Percentiles rank a stretch among this genome's conserved stretches.
phyloP scores from a whole-genome alignment of 768 basidiomycete genomes.

The Tephrocybe sp. region DNA sequence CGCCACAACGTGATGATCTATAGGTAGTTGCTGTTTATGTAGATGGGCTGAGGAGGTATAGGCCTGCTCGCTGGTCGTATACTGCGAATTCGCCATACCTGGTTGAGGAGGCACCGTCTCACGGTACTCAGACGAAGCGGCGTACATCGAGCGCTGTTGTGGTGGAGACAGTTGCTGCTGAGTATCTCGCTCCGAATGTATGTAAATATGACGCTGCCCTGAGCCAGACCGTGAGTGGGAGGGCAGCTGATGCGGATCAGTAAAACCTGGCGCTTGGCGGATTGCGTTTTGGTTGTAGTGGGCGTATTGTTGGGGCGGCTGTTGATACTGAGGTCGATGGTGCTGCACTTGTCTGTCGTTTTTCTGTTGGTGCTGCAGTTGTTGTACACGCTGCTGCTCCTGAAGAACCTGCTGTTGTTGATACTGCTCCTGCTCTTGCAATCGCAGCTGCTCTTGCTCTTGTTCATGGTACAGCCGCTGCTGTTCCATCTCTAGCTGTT shows the following conservation, averaged over 20 bases:
- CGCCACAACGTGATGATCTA: background rate
- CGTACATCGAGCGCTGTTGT: slow-evolving; percentile 31
- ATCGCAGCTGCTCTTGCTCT: no score
- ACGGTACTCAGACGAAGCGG: slow-evolving; percentile 25
- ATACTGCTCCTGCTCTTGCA: no score
- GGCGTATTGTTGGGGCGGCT: slow-evolving; percentile 9
- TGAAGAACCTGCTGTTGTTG: no score
- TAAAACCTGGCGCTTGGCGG: background rate
- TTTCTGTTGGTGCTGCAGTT: no score
- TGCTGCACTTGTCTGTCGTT: no score
- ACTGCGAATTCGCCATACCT: background rate
- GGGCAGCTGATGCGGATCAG: background rate
- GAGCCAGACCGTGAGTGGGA: background rate
- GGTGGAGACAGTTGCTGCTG: slow-evolving; percentile 7
- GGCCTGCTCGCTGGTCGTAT: background rate
- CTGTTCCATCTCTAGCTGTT: slow-evolving; percentile 20
- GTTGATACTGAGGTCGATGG: slow-evolving; percentile 11
- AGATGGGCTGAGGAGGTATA: background rate
- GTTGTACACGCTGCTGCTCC: no score
- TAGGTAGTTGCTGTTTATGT: background rate
- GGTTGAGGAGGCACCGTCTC: background rate
- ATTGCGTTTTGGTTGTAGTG: slow-evolving; percentile 7
- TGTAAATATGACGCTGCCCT: slow-evolving; percentile 7
- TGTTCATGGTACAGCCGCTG: no score
- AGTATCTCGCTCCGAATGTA: slow-evolving; percentile 1